Evolutionary conservation across 192 early-diverging fungal genomes (phyloP).

Genomic region (Tieghemiomyces parasiticus): DNA sequence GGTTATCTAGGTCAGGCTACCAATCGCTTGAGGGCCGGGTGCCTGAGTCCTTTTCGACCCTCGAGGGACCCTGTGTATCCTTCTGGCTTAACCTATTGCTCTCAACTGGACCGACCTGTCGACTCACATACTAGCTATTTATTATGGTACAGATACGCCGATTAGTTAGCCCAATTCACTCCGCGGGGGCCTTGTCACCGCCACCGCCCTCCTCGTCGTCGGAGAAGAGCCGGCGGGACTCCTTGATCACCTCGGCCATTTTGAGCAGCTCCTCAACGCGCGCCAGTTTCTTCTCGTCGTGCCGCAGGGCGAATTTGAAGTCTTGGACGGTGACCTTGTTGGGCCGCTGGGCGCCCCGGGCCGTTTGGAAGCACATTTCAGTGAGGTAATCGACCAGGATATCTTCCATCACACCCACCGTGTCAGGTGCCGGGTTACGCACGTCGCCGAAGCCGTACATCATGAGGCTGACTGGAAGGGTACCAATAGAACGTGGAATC

Average conservation of each 20-base stretch:
- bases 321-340: conserved; percentile 56
- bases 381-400: conserved; percentile 58
- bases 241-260: conserved; percentile 59
- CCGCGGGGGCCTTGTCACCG: too few species aligned
- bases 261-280: conserved; percentile 70
- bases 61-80: too few species aligned
- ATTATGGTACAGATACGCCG: too few species aligned
- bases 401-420: conserved; percentile 70
- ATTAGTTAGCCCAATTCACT: too few species aligned
- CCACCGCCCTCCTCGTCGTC: conserved; percentile 36
- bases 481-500: too few species aligned
- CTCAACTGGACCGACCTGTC: too few species aligned
- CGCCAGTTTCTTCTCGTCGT: conserved; percentile 68
- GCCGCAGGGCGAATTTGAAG: conserved; percentile 55
- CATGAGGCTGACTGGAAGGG: conserved; percentile 44
- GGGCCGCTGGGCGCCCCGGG: conserved; percentile 29
- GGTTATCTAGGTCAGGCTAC: too few species aligned
- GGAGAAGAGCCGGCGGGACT: conserved; percentile 41
- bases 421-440: conserved; percentile 51
- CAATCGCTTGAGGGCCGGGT: too few species aligned
- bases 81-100: too few species aligned
- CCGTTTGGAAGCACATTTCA: conserved; percentile 50
- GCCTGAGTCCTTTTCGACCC: too few species aligned
- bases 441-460: conserved; percentile 87
- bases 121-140: too few species aligned